Conservation (phyloP, 2,329 filamentous ascomycete species). For the Cylindrodendrum hubeiense region DNA sequence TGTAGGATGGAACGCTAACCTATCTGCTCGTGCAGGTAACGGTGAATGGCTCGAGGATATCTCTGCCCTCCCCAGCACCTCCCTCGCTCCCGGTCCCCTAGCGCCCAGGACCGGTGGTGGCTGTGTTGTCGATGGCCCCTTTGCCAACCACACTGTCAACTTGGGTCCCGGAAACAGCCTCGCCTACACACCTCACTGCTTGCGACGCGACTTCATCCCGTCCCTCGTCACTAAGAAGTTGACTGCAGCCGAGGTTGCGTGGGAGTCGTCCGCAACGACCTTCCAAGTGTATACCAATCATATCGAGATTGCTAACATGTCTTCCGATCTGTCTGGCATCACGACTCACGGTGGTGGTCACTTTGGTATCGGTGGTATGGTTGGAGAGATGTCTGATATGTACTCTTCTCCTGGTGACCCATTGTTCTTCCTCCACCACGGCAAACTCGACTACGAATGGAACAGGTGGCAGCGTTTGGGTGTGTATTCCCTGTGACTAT, state of each 20-base stretch:
- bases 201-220: constrained; percentile 17
- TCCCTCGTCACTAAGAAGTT: constrained; percentile 10
- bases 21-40: constrained; percentile 1
- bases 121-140: constrained; percentile 9
- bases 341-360: constrained; percentile 16
- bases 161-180: constrained; percentile 11
- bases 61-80: constrained; percentile 12
- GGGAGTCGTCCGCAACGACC: constrained; percentile 12
- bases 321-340: constrained; percentile 14
- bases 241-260: constrained; percentile 12
- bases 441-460: constrained; percentile 17
- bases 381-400: constrained; percentile 17
- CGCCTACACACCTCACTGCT: constrained; percentile 13
- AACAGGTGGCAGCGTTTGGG: constrained; percentile 18
- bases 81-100: constrained; percentile 8
- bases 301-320: constrained; percentile 20
- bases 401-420: constrained; percentile 18
- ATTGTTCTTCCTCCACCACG: constrained; percentile 13
- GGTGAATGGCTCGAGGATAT: constrained; percentile 10
- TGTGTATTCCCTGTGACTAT: not conserved
- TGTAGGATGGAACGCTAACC: not conserved
- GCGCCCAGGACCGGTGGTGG: constrained; percentile 17
- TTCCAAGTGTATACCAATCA: constrained; percentile 9
- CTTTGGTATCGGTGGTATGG: constrained; percentile 16
- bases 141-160: constrained; percentile 16